Evolutionary conservation across 768 basidiomycete genomes (phyloP).

Genomic region (Trametes punicea): DNA sequence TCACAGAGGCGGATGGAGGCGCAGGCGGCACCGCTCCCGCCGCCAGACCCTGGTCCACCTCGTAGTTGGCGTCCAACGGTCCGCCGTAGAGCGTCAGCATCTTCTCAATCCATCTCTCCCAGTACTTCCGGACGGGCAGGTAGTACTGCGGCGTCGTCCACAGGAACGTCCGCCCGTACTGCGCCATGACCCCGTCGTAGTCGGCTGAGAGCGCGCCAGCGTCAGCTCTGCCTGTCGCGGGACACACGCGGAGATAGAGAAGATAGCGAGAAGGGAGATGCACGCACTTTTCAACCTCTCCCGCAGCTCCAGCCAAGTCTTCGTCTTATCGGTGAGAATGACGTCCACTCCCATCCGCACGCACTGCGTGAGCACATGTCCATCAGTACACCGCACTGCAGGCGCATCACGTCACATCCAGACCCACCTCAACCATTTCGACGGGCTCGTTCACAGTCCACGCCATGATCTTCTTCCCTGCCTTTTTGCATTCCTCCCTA

Average conservation of each 20-base stretch:
- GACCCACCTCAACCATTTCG: slow-evolving; percentile 82
- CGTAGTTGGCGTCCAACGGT: slow-evolving; percentile 4
- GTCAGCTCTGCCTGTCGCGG: background rate
- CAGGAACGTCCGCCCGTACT: slow-evolving; percentile 55
- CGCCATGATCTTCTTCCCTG: slow-evolving; percentile 83
- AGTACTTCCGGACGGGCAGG: slow-evolving; percentile 35
- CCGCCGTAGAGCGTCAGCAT: slow-evolving; percentile 6
- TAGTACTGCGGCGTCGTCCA: slow-evolving; percentile 66
- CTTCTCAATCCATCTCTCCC: slow-evolving; percentile 5
- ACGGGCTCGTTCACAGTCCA: slow-evolving; percentile 93
- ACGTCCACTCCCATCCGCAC: slow-evolving; percentile 76
- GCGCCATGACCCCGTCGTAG: slow-evolving; percentile 55
- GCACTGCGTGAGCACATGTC: slow-evolving; percentile 35
- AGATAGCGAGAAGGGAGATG: background rate
- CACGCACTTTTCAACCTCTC: slow-evolving; percentile 54
- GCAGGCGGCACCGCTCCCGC: background rate
- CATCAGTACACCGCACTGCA: background rate
- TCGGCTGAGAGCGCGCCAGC: slow-evolving; percentile 40
- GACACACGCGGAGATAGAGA: background rate
- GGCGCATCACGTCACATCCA: background rate
- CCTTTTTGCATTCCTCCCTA: slow-evolving; percentile 65
- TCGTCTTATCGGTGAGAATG: slow-evolving; percentile 75
- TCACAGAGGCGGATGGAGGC: slow-evolving; percentile 1
- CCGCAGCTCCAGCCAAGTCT: slow-evolving; percentile 64
- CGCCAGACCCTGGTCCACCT: background rate